Evolutionary conservation across 495 filamentous ascomycete species (phyloP).

Genomic region (Halenospora varia): DNA sequence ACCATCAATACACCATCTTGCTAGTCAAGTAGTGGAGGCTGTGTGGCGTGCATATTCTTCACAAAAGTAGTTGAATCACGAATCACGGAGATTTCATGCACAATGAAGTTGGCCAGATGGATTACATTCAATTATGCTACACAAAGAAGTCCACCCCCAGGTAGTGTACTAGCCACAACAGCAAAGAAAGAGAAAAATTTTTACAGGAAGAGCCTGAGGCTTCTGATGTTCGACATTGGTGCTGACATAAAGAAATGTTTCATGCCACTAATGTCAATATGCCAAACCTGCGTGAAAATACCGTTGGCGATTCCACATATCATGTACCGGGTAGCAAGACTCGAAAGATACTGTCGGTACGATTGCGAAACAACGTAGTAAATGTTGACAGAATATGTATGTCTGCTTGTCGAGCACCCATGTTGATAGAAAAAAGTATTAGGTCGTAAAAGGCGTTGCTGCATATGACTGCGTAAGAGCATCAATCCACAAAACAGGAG

Average conservation of each 20-base stretch:
- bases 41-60: too few species aligned
- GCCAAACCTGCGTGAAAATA: constrained; percentile 24
- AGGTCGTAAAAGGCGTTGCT: constrained; percentile 21
- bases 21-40: too few species aligned
- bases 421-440: constrained; percentile 13
- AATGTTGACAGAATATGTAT: constrained; percentile 21
- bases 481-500: constrained; percentile 6
- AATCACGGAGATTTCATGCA: too few species aligned
- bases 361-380: constrained; percentile 19
- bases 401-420: constrained; percentile 20
- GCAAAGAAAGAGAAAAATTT: constrained; percentile 17
- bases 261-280: constrained; percentile 21
- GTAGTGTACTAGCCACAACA: constrained; percentile 9
- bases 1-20: too few species aligned
- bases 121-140: constrained; percentile 17
- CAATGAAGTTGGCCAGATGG: too few species aligned
- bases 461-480: constrained; percentile 6
- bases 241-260: constrained; percentile 19
- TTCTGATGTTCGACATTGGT: constrained; percentile 20
- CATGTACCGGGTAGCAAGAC: constrained; percentile 16
- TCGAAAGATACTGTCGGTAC: constrained; percentile 24
- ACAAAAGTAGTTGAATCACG: too few species aligned
- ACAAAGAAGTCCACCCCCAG: constrained; percentile 5
- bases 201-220: constrained; percentile 18
- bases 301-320: constrained; percentile 9